These are phyloP conservation scores for Lathyrus tuberosus DNA, from an alignment of 306 rosid genomes.

Conservation along the genomic window DNA sequence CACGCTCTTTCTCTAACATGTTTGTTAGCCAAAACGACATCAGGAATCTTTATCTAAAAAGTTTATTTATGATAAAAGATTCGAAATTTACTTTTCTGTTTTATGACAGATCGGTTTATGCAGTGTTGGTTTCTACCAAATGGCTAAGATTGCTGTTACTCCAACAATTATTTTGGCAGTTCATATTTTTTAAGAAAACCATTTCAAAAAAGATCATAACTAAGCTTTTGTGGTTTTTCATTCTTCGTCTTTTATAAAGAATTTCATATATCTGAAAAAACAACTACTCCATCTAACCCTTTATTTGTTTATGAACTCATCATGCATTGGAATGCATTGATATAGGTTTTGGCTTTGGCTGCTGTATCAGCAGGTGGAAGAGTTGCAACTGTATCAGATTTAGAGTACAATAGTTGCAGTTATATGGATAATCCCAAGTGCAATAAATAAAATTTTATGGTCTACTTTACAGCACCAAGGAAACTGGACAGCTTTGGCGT, in stretches of 20 bases:
- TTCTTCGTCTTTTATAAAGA: no score
- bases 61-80: neutral
- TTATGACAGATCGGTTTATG: slow-evolving; percentile 43
- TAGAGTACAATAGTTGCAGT: no score
- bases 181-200: slow-evolving; percentile 66
- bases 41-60: no score
- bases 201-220: slow-evolving; percentile 67
- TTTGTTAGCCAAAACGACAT: no score
- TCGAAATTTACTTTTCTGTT: neutral
- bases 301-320: no score
- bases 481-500: no score
- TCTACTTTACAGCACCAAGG: no score
- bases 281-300: no score
- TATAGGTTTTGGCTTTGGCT: slow-evolving; percentile 77
- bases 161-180: slow-evolving; percentile 89
- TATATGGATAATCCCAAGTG: no score
- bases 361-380: slow-evolving; percentile 81
- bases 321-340: slow-evolving; percentile 39
- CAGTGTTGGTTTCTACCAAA: slow-evolving; percentile 97
- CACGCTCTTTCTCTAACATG: no score
- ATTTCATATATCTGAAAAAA: no score
- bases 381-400: slow-evolving; percentile 86
- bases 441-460: no score
- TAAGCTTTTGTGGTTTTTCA: neutral
- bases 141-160: slow-evolving; percentile 98